Conservation (phyloP, 2,329 filamentous ascomycete genomes). For the Ceratocystis cacaofunesta region DNA sequence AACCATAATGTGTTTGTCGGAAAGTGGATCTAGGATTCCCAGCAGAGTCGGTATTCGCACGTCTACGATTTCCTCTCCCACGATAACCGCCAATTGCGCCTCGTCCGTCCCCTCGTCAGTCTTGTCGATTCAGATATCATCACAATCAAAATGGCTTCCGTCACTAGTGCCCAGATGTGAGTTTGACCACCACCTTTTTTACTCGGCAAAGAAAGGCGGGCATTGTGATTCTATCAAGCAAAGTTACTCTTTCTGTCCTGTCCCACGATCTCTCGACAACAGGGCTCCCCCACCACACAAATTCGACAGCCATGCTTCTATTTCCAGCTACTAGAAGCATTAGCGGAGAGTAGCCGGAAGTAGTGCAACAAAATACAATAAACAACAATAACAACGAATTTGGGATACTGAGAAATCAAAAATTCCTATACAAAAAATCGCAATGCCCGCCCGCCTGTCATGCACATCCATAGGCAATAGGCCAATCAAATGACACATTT, state of each 20-base stretch:
- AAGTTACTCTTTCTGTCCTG: background rate
- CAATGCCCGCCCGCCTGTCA: background rate
- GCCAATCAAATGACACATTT: background rate
- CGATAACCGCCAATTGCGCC: slow-evolving; percentile 17
- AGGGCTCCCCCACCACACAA: background rate
- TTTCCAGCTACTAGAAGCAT: background rate
- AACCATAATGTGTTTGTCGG: slow-evolving; percentile 16
- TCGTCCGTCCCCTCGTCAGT: slow-evolving; percentile 16
- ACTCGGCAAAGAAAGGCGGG: slow-evolving; percentile 6
- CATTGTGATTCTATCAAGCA: slow-evolving; percentile 13
- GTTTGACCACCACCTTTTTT: slow-evolving; percentile 11
- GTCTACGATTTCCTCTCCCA: slow-evolving; percentile 17
- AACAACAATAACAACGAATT: background rate
- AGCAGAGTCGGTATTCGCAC: slow-evolving; percentile 15
- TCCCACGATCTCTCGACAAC: slow-evolving; percentile 1
- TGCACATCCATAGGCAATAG: background rate
- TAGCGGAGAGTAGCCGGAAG: background rate
- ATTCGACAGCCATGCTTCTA: background rate
- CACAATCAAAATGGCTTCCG: slow-evolving; percentile 18
- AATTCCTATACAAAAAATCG: background rate
- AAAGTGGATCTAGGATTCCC: slow-evolving; percentile 17
- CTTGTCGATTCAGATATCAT: slow-evolving; percentile 17
- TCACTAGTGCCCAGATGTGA: slow-evolving; percentile 18
- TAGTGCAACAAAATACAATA: background rate
- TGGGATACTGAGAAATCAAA: background rate